Evolutionary conservation across 768 basidiomycete genomes (phyloP).

Genomic region (Boletellus ananiceps): DNA sequence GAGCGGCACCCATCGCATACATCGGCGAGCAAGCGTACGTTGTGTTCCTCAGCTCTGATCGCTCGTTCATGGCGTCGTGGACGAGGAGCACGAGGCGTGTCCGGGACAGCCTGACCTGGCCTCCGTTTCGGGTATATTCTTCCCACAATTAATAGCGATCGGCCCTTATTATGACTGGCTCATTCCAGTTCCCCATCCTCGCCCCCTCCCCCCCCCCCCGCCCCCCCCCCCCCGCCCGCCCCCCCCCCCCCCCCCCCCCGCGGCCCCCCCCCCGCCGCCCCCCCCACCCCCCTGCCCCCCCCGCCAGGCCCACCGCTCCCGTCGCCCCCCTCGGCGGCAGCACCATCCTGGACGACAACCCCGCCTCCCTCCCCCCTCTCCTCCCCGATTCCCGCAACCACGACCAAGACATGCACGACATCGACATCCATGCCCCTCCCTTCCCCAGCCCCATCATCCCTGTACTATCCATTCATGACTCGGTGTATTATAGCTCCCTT

Average conservation of each 20-base stretch:
- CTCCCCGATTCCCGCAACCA: constrained; percentile 23
- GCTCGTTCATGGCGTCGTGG: constrained; percentile 27
- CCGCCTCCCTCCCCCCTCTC: constrained; percentile 9
- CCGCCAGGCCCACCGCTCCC: constrained; percentile 21
- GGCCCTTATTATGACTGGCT: constrained; percentile 30
- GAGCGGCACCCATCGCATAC: constrained; percentile 13
- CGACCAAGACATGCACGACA: constrained; percentile 31
- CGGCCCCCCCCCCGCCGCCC: no score
- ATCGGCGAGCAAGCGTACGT: constrained; percentile 18
- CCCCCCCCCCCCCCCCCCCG: neutral
- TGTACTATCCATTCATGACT: constrained; percentile 34
- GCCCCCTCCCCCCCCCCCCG: neutral
- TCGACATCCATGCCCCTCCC: constrained; percentile 27
- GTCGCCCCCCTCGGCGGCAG: constrained; percentile 15
- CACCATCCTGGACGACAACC: constrained; percentile 18
- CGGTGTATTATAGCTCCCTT: constrained; percentile 33
- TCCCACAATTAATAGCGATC: constrained; percentile 29
- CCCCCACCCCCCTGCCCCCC: no score
- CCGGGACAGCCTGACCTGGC: neutral
- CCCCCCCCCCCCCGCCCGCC: constrained; percentile 2
- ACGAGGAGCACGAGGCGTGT: constrained; percentile 22
- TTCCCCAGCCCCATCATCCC: constrained; percentile 20
- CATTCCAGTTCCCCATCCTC: constrained; percentile 18
- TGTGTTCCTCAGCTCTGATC: constrained; percentile 16
- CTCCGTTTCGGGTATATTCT: constrained; percentile 10